A percentile compares a stretch with the other conserved stretches of the same genome.
phyloP scores from a whole-genome alignment of 1,284 basidiomycete genomes.

The Papiliotrema flavescens region DNA sequence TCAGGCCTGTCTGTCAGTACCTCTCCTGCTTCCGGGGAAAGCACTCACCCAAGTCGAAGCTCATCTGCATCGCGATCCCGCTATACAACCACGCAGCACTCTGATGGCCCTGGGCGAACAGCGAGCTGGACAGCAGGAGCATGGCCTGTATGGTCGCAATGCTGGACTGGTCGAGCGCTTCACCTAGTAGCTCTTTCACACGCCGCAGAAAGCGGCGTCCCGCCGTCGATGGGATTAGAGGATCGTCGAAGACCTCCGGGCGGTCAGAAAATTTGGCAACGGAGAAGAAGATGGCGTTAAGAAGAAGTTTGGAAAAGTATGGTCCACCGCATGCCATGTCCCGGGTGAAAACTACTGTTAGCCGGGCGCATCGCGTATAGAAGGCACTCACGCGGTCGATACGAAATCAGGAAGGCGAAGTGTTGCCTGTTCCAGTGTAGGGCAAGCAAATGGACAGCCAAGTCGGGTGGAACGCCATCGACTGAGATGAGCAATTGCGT shows the following conservation, averaged over 20 bases:
- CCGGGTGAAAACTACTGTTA: conserved; percentile 25
- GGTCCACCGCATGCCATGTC: conserved; percentile 33
- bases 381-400: conserved; percentile 22
- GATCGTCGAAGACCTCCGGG: conserved; percentile 27
- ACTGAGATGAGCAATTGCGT: conserved; percentile 5
- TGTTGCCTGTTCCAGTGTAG: conserved; percentile 43
- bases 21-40: not conserved
- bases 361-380: not conserved
- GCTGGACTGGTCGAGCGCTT: conserved; percentile 28
- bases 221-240: conserved; percentile 20
- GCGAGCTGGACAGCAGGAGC: conserved; percentile 32
- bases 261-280: conserved; percentile 37
- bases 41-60: conserved; percentile 30
- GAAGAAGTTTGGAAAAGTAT: conserved; percentile 34
- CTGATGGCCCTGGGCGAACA: conserved; percentile 31
- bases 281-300: conserved; percentile 37
- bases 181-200: conserved; percentile 29
- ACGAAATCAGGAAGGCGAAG: conserved; percentile 36
- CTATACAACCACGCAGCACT: conserved; percentile 35
- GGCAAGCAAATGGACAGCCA: conserved; percentile 33
- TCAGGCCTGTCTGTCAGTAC: conserved; percentile 18
- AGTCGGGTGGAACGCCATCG: conserved; percentile 33
- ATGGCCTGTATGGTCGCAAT: conserved; percentile 40
- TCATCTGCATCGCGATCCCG: conserved; percentile 36
- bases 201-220: conserved; percentile 31